Evolutionary conservation across 2,329 filamentous ascomycete genomes (phyloP), one percentile per base, ranked within the genome.

Genomic region (Sphaerulina musiva): DNA sequence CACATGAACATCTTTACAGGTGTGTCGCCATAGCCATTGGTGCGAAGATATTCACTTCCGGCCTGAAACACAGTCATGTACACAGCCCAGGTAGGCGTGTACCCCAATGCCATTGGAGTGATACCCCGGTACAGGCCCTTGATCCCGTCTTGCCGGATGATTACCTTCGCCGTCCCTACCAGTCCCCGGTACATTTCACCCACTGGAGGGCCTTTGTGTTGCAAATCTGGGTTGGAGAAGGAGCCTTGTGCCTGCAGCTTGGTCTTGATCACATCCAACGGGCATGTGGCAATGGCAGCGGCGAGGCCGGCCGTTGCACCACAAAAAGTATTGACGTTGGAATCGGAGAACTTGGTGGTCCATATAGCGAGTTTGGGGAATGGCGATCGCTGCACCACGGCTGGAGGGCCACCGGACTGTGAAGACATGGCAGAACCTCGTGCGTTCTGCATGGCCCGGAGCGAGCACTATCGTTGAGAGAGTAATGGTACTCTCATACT

Each of bases 231-330:
- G 72, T 76, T 64, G 74, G 79, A 62, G 71, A 95, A 95, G 17
- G 89, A 88, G 59, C 92, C 92, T 70, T 97, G 93, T 12, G 91
- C 92, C 71, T 98, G 93, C 57, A 98, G 75, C 73, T 96, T 97
- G 43, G 93, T 98, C 77, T 98, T 98, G 73, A 98, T 97, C 59
- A 98, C 93, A 77, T 98, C 93, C 63, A 98, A 84, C 41, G 93
- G 93, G 70, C 93, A 98, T 50, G 92, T 97, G 61, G 96, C 88
- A 53, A 98, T 82, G 48, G 93, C 93, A 6, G 91, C 95, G 20
- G 89, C 90, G 66, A 97, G 89, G 47, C 93, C 93, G 48, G 91
- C 92, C 54, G 89, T 79, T 46, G 91, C 92, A 53, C 93, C 93
- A 42, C 89, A 86, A 53, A 96, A 78, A 59, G 89, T 89, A 70